Conservation (phyloP, 495 filamentous ascomycete genomes). For the Hypoxylon crocopeplum region DNA sequence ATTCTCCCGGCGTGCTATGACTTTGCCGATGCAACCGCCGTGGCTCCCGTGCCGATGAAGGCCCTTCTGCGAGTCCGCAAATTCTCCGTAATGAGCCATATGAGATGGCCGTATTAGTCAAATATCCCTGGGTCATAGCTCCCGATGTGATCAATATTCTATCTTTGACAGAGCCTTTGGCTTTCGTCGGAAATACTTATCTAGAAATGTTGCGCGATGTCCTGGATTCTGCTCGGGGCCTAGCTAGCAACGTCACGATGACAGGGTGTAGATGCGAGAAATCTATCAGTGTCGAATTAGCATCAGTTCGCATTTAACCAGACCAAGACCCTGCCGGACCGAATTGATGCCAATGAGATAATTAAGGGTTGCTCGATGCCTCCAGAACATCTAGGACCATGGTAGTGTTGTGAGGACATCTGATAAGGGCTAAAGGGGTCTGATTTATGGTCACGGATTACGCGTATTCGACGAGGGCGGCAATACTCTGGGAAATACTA, state of each 20-base stretch:
- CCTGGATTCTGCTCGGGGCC: too few species aligned
- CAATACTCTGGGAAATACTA: constrained; percentile 14
- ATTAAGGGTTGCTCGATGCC: constrained; percentile 3
- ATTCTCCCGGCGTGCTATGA: neutral
- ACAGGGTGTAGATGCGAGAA: neutral
- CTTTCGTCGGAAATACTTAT: neutral
- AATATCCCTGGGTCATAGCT: too few species aligned
- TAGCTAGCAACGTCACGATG: constrained; percentile 2
- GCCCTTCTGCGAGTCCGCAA: neutral
- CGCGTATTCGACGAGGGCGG: constrained; percentile 15
- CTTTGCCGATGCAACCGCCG: constrained; percentile 7
- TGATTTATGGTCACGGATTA: constrained; percentile 14
- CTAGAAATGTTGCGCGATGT: neutral
- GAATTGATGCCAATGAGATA: constrained; percentile 12
- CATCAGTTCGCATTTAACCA: constrained; percentile 21
- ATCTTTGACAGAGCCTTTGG: neutral
- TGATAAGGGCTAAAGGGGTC: constrained; percentile 1
- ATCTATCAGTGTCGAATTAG: neutral
- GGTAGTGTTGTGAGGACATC: neutral
- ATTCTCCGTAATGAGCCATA: neutral
- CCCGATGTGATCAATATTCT: neutral
- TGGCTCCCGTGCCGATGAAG: constrained; percentile 10
- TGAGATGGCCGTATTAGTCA: neutral
- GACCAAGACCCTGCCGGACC: constrained; percentile 24
- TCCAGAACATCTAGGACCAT: neutral